Evolutionary conservation across 2,329 filamentous ascomycete species (phyloP), one percentile per base, ranked within the genome.

Genomic region (Westerdykella ornata): DNA sequence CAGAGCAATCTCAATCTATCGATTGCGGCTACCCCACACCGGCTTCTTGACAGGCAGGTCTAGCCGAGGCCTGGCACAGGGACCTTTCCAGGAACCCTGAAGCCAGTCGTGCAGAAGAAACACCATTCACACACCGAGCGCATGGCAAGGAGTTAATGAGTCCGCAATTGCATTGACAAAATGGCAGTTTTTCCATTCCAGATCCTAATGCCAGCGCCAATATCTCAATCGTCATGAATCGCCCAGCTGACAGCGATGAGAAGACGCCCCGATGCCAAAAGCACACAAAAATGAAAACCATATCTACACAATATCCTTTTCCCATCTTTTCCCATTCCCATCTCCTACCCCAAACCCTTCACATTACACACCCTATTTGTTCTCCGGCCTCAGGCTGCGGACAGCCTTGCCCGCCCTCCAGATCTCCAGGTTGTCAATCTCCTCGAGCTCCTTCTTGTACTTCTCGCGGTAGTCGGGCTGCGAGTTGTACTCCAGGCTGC

Each of bases 361-460:
- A 19, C 16, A 8, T 12, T 15, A 4, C 22, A 15, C 28, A 22
- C 29, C 62, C 49, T 66, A 62, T 41, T 51, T 41, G 53, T 66
- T 67, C 60, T 67, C 64, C 32, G 64, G 64, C 41, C 64, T 60
- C 40, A 67, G 61, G 22, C 51, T 58, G 56, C 90, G 85, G 63
- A 98, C 92, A 61, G 92, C 87, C 83, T 96, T 97, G 71, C 92
- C 92, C 54, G 92, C 92, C 66, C 86, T 82, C 92, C 92, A 98
- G 81, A 98, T 98, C 81, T 98, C 92, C 65, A 98, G 76, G 67
- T 88, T 80, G 65, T 90, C 85, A 76, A 98, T 97, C 78, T 97
- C 92, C 76, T 95, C 78, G 82, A 98, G 86, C 85, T 98, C 92
- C 67, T 87, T 81, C 81, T 96, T 88, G 73, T 89, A 98, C 75